phyloP scores from a whole-genome alignment of 495 filamentous ascomycete species.

The Penicillium goetzii region DNA sequence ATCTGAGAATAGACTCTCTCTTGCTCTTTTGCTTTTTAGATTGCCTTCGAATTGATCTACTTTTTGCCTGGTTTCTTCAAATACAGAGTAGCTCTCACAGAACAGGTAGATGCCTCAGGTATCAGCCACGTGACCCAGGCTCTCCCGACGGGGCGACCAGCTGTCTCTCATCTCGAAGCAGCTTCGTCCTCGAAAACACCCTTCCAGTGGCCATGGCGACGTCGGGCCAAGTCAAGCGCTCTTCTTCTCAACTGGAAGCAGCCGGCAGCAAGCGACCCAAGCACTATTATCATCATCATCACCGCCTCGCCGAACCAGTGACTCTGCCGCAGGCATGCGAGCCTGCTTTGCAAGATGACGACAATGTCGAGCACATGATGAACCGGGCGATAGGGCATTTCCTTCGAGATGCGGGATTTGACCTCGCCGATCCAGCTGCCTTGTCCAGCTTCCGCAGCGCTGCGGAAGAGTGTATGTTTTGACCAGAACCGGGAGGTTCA shows the following conservation, averaged over 20 bases:
- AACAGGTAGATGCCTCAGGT: constrained; percentile 16
- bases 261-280: constrained; percentile 48
- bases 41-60: not conserved
- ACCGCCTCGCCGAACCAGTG: constrained; percentile 47
- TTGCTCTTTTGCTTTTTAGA: not conserved
- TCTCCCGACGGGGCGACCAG: constrained; percentile 18
- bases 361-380: constrained; percentile 56
- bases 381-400: constrained; percentile 58
- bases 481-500: not conserved
- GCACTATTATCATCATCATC: constrained; percentile 52
- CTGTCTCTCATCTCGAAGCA: constrained; percentile 11
- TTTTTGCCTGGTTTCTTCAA: not conserved
- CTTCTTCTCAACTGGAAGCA: constrained; percentile 38
- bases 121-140: constrained; percentile 16
- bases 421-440: constrained; percentile 57
- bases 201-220: constrained; percentile 36
- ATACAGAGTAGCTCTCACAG: not conserved
- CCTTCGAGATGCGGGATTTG: constrained; percentile 60
- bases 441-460: constrained; percentile 60
- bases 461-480: constrained; percentile 65
- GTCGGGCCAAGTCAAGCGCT: constrained; percentile 46
- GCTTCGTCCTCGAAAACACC: constrained; percentile 4
- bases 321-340: constrained; percentile 24
- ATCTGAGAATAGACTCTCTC: too few relatives aligned
- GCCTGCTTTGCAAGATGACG: constrained; percentile 43